Evolutionary conservation across 2,329 filamentous ascomycete genomes (phyloP).

Genomic region (Lomentospora prolificans): DNA sequence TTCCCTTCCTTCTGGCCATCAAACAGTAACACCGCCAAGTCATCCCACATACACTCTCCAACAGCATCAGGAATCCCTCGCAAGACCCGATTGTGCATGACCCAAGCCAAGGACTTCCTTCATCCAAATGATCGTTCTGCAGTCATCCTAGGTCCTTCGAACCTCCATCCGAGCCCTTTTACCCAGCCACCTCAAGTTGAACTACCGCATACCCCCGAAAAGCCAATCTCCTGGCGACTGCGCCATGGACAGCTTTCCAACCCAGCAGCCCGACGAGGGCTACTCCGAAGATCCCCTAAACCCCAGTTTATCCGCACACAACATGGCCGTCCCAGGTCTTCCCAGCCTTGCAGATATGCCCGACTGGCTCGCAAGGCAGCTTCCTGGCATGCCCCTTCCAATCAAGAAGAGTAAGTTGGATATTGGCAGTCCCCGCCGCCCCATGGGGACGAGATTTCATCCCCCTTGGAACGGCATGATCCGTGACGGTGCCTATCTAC

Average conservation of each 20-base stretch:
- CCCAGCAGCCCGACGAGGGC: conserved; percentile 65
- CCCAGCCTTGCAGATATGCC: conserved; percentile 35
- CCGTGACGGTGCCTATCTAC: too few relatives aligned
- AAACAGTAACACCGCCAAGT: background rate
- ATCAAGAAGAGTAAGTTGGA: conserved; percentile 37
- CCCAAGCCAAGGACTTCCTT: too few relatives aligned
- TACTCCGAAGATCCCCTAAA: conserved; percentile 69
- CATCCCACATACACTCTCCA: background rate
- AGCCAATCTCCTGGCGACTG: too few relatives aligned
- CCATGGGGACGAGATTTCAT: background rate
- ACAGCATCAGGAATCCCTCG: too few relatives aligned
- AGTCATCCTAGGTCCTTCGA: background rate
- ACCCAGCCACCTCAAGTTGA: too few relatives aligned
- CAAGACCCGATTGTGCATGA: too few relatives aligned
- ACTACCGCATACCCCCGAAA: too few relatives aligned
- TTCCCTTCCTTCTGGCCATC: too few relatives aligned
- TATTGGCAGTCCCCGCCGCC: background rate
- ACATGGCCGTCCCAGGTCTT: conserved; percentile 19
- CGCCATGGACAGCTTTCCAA: conserved; percentile 21
- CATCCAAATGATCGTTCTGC: too few relatives aligned
- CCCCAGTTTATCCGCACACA: conserved; percentile 22
- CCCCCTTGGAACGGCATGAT: too few relatives aligned
- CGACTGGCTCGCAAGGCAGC: conserved; percentile 39
- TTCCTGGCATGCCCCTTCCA: conserved; percentile 36
- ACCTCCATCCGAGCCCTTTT: too few relatives aligned